Percentiles rank a stretch among this genome's conserved stretches.
Evolutionary conservation across 805 yeast species (phyloP).

Genomic region (Kazachstania kunashirensis): DNA sequence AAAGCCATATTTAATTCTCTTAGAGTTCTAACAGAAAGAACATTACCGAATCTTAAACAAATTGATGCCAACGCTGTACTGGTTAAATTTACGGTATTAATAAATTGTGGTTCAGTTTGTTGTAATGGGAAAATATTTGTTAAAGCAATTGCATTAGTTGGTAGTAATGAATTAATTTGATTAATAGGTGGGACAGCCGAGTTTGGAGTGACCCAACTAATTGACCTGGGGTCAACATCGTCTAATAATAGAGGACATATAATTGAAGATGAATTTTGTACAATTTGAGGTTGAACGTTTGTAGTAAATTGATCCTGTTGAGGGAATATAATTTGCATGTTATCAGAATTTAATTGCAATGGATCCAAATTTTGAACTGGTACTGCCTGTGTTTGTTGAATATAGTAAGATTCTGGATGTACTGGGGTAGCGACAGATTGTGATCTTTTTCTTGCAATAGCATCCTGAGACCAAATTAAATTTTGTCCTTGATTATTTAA

Average conservation of each 20-base stretch:
- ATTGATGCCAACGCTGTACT: conserved; percentile 46
- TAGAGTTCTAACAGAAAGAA: conserved; percentile 54
- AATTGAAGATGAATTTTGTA: no score
- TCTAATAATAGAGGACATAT: conserved; percentile 41
- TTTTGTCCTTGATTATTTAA: neutral
- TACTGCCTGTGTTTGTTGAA: neutral
- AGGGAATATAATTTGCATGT: neutral
- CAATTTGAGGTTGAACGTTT: neutral
- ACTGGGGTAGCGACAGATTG: conserved; percentile 9
- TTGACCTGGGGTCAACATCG: conserved; percentile 47
- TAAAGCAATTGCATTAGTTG: conserved; percentile 66
- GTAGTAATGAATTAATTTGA: conserved; percentile 57
- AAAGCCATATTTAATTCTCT: conserved; percentile 42
- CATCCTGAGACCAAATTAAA: conserved; percentile 5
- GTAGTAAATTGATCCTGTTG: neutral
- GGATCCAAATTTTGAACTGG: neutral
- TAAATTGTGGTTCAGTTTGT: conserved; percentile 41
- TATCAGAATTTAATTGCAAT: neutral
- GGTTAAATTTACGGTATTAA: conserved; percentile 36
- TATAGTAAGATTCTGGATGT: conserved; percentile 1
- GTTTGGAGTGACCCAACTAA: conserved; percentile 59
- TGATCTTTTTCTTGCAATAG: conserved; percentile 8
- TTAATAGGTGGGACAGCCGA: conserved; percentile 64
- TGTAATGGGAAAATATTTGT: conserved; percentile 48
- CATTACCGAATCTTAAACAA: conserved; percentile 50